Evolutionary conservation across 2,329 filamentous ascomycete species (phyloP), one percentile per base, ranked within the genome.

Genomic region (Ascochyta clinopodiicola): DNA sequence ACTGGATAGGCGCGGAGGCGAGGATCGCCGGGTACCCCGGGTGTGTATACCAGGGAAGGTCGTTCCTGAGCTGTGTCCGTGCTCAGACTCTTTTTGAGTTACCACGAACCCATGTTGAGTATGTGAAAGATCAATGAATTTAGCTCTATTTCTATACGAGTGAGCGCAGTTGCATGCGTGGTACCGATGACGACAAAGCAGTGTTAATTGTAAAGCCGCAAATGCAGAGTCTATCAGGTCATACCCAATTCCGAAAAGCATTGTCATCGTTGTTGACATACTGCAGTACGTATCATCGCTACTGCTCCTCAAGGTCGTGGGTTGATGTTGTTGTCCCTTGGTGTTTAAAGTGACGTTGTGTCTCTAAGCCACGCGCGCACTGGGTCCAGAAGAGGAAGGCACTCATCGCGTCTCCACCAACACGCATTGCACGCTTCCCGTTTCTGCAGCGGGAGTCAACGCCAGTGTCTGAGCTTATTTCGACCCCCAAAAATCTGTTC

Each of bases 401-500:
- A 61, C 49, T 48, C 34, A 44, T 57, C 27, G 50, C 37, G 51
- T 63, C 56, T 59, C 63, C 63, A 66, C 63, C 61, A 56, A 44
- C 46, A 59, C 56, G 63, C 59, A 65, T 60, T 32, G 49, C 57
- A 53, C 49, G 48, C 56, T 54, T 45, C 42, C 51, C 34, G 34
- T 58, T 61, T 4, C 55, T 63, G 64, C 62, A 64, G 62, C 57
- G 57, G 61, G 44, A 57, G 39, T 57, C 44, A 54, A 46, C 60
- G 61, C 60, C 55, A 59, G 48, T 51, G 37, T 50, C 27, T 63
- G 59, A 67, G 64, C 64, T 67, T 65, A 65, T 60, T 60, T 67
- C 29, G 50, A 67, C 64, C 47, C 27, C 53, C 40, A 37, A 24
- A 24, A 43, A 12, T 21, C 39, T 7, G 29, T 36, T 32, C 10